These are phyloP conservation scores for Gyrodon lividus DNA, from an alignment of 768 basidiomycete genomes.

Conservation along the genomic window DNA sequence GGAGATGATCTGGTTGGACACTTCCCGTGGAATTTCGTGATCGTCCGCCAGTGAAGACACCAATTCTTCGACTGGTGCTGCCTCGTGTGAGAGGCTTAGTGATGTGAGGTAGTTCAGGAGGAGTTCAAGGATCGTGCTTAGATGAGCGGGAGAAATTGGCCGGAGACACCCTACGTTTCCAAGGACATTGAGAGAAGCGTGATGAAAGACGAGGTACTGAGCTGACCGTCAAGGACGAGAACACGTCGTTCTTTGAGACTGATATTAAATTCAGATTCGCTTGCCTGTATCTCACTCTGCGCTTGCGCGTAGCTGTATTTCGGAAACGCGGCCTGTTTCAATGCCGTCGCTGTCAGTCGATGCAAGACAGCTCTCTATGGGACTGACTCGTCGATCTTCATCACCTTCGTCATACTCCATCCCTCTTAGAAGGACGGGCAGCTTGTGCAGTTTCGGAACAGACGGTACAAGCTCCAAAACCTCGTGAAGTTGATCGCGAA, in stretches of 20 bases:
- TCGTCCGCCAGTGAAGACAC: conserved; percentile 62
- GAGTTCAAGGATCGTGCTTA: conserved; percentile 69
- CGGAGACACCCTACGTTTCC: conserved; percentile 59
- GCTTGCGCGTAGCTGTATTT: conserved; percentile 56
- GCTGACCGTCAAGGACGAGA: conserved; percentile 66
- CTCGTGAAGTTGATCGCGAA: conserved; percentile 80
- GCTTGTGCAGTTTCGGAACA: conserved; percentile 74
- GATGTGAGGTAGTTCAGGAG: conserved; percentile 75
- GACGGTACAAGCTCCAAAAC: conserved; percentile 77
- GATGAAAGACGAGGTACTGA: neutral
- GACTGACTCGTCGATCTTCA: conserved; percentile 39
- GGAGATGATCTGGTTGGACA: conserved; percentile 67
- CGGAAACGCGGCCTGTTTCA: conserved; percentile 39
- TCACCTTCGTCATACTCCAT: conserved; percentile 67
- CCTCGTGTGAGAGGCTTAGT: conserved; percentile 48
- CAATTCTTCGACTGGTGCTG: conserved; percentile 60
- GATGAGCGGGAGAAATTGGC: conserved; percentile 65
- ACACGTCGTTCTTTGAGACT: conserved; percentile 71
- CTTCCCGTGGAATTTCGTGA: conserved; percentile 62
- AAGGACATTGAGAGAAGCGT: neutral
- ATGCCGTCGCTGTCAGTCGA: neutral
- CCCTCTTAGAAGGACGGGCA: conserved; percentile 60
- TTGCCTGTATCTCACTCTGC: conserved; percentile 70
- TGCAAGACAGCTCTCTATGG: neutral
- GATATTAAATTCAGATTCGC: conserved; percentile 65